Base-by-base conservation (phyloP, 371 early-diverging fungal genomes). In the Globomyces sp. region DNA sequence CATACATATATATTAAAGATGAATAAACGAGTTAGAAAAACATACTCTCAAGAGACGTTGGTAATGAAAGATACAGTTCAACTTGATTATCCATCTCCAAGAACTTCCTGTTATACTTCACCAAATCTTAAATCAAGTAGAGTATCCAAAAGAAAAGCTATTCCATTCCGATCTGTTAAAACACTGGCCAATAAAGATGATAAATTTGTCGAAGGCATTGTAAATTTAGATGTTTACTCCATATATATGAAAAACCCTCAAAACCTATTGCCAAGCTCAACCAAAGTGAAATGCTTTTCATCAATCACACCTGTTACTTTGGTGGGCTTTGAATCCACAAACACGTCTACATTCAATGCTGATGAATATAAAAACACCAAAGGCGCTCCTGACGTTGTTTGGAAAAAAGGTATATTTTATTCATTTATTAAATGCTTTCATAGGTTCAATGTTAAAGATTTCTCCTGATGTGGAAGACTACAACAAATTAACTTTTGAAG, bases 401-500 rank as follows among this genome's bases (percentile, higher is more conserved):
- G 69, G 69, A 69, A 69, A 39, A 66, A 66, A 58, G 58, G 66
- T 58, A 4, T 36, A 0, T 52, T 13, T 8, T 39, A 3, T n/a
- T n/a, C 13, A 40, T 24, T 24, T 24, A 24, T 24, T 24, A 24
- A 24, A 24, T 24, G 24, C 24, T 24, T 24, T 24, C 36, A 11
- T 46, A 69, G 66, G 69, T 24, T 52, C 49, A 3, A 36, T 48
- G 24, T 48, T 70, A 37, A 6, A 58, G 9, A 70, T 70, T 11
- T 58, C 57, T 4, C 46, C 65, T 1, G 13, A 50, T 42, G 37
- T 50, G 10, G 42, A 45, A 3, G 90, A 92, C 49, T 84, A 90
- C 34, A 87, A 92, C 62, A 77, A 92, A 39, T 73, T 71, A 8
- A 71, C 71, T 37, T 59, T 58, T 60, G 71, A 71, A 57, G 71